Conservation (phyloP, 768 basidiomycete genomes). For the Gymnopilus dilepis region DNA sequence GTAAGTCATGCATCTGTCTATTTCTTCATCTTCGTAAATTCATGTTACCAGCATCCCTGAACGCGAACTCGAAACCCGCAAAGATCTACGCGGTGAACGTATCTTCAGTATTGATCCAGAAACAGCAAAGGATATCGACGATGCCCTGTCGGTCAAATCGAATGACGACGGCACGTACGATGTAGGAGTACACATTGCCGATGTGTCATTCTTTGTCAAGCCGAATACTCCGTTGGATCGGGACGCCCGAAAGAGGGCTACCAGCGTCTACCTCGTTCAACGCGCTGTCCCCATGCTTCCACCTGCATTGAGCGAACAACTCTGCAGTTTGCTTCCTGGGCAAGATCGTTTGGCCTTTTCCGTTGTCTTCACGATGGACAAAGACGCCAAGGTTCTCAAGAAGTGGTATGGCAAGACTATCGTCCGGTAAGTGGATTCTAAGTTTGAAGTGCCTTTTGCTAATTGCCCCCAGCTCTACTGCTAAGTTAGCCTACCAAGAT, state of each 20-base stretch:
- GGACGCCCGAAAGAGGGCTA: conserved; percentile 96
- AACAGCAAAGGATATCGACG: conserved; percentile 90
- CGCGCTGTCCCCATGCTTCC: conserved; percentile 97
- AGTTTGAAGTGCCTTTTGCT: not conserved
- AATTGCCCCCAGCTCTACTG: conserved; percentile 67
- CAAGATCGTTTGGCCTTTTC: conserved; percentile 93
- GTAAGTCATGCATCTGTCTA: conserved; percentile 52
- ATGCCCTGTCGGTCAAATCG: conserved; percentile 86
- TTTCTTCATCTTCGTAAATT: not conserved
- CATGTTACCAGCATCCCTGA: conserved; percentile 73
- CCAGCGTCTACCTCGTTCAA: conserved; percentile 96
- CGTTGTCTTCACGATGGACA: conserved; percentile 82
- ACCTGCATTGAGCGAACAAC: conserved; percentile 87
- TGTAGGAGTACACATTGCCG: conserved; percentile 94
- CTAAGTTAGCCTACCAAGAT: conserved; percentile 82
- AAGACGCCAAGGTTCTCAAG: conserved; percentile 80
- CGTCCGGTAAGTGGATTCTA: conserved; percentile 64
- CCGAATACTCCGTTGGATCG: conserved; percentile 97
- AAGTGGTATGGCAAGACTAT: conserved; percentile 96
- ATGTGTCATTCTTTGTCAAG: conserved; percentile 95
- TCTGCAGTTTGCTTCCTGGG: conserved; percentile 90
- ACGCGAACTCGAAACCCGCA: conserved; percentile 84
- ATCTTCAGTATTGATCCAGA: conserved; percentile 95
- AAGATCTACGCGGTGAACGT: conserved; percentile 84
- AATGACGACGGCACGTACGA: conserved; percentile 95